Percentiles rank a stretch among this genome's conserved stretches.
Evolutionary conservation across 495 filamentous ascomycete genomes (phyloP).

Genomic region (Neurospora sp.): DNA sequence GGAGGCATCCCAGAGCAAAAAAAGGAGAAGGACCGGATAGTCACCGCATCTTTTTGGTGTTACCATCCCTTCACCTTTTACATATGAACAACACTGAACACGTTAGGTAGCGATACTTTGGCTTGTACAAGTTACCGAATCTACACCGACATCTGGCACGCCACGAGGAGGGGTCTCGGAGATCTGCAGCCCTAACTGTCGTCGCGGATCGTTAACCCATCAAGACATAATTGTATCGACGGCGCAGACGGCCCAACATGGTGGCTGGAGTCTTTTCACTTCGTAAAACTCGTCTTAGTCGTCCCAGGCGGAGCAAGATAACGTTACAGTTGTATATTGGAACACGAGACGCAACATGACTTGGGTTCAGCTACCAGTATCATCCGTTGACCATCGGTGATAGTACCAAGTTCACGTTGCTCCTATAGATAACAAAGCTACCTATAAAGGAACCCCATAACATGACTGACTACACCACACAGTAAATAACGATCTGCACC

Average conservation of each 20-base stretch:
- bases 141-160: slow-evolving; percentile 10
- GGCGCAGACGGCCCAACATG: not conserved
- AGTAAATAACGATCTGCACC: not conserved
- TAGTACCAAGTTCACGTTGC: not conserved
- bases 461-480: not conserved
- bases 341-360: not conserved
- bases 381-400: not conserved
- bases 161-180: slow-evolving; percentile 1
- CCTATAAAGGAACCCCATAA: not conserved
- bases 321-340: not conserved
- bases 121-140: not conserved
- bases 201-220: not conserved
- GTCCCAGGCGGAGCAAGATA: not conserved
- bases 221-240: not conserved
- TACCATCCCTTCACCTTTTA: not conserved
- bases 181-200: slow-evolving; percentile 6
- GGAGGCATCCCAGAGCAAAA: not conserved
- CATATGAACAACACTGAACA: not conserved
- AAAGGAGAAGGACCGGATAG: not conserved
- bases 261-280: not conserved
- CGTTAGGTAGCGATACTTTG: not conserved
- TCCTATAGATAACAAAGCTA: not conserved
- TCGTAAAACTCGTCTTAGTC: not conserved
- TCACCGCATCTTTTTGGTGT: not conserved
- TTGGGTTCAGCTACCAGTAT: not conserved